These are phyloP conservation scores for Metarhizium humberi DNA, from an alignment of 2,329 filamentous ascomycete species.

Conservation along the genomic window DNA sequence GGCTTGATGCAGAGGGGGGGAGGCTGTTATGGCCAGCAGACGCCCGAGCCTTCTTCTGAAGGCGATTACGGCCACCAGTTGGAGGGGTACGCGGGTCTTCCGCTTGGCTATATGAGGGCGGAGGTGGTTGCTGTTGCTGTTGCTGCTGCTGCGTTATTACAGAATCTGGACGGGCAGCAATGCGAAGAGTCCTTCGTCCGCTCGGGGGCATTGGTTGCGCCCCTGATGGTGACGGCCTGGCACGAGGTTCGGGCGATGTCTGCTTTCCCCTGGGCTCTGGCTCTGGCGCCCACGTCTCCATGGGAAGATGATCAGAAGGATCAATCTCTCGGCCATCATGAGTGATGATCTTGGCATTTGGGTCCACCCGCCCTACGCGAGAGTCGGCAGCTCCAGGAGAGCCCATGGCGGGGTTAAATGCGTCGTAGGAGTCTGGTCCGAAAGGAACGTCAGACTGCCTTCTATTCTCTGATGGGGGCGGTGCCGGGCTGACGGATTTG, in stretches of 20 bases:
- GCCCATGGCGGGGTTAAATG: conserved; percentile 52
- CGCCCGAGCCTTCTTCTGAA: conserved; percentile 54
- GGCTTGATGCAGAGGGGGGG: conserved; percentile 32
- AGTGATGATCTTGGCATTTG: conserved; percentile 62
- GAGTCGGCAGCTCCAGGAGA: conserved; percentile 21
- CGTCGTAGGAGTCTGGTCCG: conserved; percentile 66
- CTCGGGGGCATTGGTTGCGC: conserved; percentile 42
- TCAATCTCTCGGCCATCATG: conserved; percentile 70
- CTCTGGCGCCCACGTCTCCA: conserved; percentile 70
- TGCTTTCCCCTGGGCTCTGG: conserved; percentile 43
- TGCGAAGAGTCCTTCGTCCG: conserved; percentile 42
- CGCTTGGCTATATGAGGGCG: conserved; percentile 18
- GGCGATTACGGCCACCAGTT: conserved; percentile 41
- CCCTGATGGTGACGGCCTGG: conserved; percentile 40
- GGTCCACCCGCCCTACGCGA: conserved; percentile 34
- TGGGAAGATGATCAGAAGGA: conserved; percentile 70
- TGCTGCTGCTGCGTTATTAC: conserved; percentile 20
- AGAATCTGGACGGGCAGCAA: conserved; percentile 40
- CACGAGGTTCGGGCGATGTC: conserved; percentile 20
- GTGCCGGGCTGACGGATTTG: conserved; percentile 67
- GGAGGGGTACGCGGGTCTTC: conserved; percentile 24
- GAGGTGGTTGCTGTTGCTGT: conserved; percentile 14
- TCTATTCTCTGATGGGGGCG: conserved; percentile 38
- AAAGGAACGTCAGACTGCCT: conserved; percentile 58
- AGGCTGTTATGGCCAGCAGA: conserved; percentile 27